These are phyloP conservation scores for Picea sitchensis DNA, from an alignment of 75 land plant genomes.

Conservation along the genomic window DNA sequence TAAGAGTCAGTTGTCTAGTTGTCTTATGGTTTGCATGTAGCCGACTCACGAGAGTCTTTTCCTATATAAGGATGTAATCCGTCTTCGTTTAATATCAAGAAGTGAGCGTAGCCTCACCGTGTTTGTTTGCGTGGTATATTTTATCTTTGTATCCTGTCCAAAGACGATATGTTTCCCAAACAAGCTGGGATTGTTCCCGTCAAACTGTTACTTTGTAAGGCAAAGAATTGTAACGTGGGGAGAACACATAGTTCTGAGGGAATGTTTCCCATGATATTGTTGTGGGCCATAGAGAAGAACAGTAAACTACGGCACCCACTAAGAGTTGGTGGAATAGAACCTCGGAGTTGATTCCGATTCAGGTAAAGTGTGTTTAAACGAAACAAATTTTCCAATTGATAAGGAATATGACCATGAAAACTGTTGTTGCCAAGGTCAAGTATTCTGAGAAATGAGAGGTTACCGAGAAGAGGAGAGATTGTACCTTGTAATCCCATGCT, in stretches of 20 bases:
- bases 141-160: slow-evolving; percentile 23
- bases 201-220: slow-evolving; percentile 17
- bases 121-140: too few relatives aligned
- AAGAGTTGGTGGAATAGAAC: neutral
- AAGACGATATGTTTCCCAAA: slow-evolving; percentile 10
- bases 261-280: slow-evolving; percentile 22
- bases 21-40: too few relatives aligned
- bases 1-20: too few relatives aligned
- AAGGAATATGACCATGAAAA: slow-evolving; percentile 30
- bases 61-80: too few relatives aligned
- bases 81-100: too few relatives aligned
- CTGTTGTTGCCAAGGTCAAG: slow-evolving; percentile 30
- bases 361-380: slow-evolving; percentile 18
- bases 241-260: slow-evolving; percentile 30
- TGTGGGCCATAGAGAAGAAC: neutral
- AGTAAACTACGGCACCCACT: neutral
- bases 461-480: slow-evolving; percentile 28
- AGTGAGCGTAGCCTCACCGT: too few relatives aligned
- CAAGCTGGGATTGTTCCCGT: slow-evolving; percentile 16
- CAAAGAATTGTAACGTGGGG: slow-evolving; percentile 18
- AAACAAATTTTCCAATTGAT: slow-evolving; percentile 12
- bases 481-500: slow-evolving; percentile 21
- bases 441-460: slow-evolving; percentile 20
- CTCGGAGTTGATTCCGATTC: slow-evolving; percentile 16
- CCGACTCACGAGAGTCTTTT: too few relatives aligned